A percentile compares a stretch with the other conserved stretches of the same genome.
Conservation (phyloP, 768 basidiomycete genomes). For the Suillus spraguei region DNA sequence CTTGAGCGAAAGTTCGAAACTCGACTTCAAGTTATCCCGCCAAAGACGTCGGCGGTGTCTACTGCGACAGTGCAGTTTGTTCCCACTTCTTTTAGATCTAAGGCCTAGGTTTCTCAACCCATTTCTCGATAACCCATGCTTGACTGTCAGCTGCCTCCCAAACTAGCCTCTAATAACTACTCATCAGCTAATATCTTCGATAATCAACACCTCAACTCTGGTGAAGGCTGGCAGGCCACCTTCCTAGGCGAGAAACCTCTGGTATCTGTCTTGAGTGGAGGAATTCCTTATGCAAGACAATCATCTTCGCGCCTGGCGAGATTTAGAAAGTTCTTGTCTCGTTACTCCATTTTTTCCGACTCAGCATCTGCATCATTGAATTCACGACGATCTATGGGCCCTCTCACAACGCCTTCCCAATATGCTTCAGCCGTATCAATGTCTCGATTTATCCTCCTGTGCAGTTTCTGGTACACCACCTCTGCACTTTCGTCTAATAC, state of each 20-base stretch:
- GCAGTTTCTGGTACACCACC: conserved; percentile 89
- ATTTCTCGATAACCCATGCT: conserved; percentile 16
- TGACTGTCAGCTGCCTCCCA: conserved; percentile 11
- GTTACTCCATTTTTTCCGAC: conserved; percentile 18
- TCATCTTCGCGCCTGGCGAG: conserved; percentile 14
- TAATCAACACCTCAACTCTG: conserved; percentile 18
- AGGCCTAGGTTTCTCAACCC: neutral
- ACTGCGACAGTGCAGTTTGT: conserved; percentile 1
- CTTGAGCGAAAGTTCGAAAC: neutral
- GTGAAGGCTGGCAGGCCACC: conserved; percentile 28
- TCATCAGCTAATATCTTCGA: conserved; percentile 21
- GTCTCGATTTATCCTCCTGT: conserved; percentile 73
- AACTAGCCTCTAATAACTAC: conserved; percentile 18
- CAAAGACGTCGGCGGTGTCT: neutral
- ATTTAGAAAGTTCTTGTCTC: conserved; percentile 22
- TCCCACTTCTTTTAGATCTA: neutral
- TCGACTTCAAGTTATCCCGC: neutral
- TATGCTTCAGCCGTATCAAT: conserved; percentile 30
- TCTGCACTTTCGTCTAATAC: conserved; percentile 96
- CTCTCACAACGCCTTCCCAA: conserved; percentile 19
- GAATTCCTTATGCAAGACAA: conserved; percentile 9
- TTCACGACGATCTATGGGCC: conserved; percentile 26
- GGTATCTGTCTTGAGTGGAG: conserved; percentile 11
- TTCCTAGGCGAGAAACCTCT: conserved; percentile 17
- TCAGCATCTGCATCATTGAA: conserved; percentile 24